These are phyloP conservation scores for Ophiostoma sp. DNA, from an alignment of 2,329 filamentous ascomycete species.

Conservation along the genomic window DNA sequence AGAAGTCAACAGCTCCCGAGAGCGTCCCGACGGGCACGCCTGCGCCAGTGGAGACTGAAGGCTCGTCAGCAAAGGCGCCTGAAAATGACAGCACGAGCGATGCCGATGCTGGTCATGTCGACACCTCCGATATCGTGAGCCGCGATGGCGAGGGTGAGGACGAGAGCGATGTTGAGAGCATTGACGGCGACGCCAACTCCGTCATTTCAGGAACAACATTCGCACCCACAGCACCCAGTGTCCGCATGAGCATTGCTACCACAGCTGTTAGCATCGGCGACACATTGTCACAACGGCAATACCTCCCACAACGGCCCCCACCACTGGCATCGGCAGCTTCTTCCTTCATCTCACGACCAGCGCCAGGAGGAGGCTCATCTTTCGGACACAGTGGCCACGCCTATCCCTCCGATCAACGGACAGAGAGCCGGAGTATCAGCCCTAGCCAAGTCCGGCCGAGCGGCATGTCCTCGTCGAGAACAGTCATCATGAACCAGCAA, in stretches of 20 bases:
- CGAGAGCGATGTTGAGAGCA: slow-evolving; percentile 15
- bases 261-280: slow-evolving; percentile 26
- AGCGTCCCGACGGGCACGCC: not conserved
- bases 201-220: slow-evolving; percentile 38
- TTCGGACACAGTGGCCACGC: not conserved
- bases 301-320: not conserved
- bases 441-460: slow-evolving; percentile 26
- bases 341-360: slow-evolving; percentile 1
- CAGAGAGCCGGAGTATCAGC: not conserved
- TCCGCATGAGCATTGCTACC: slow-evolving; percentile 31
- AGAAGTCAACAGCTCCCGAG: slow-evolving; percentile 28
- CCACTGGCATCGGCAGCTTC: not conserved
- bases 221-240: slow-evolving; percentile 31
- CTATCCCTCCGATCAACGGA: slow-evolving; percentile 30
- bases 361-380: not conserved
- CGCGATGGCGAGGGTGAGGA: not conserved
- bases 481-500: slow-evolving; percentile 49
- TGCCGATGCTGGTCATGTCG: not conserved
- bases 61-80: not conserved
- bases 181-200: slow-evolving; percentile 34
- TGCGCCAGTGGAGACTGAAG: not conserved
- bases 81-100: not conserved
- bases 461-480: slow-evolving; percentile 32
- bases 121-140: not conserved
- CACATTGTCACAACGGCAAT: not conserved